Evolutionary conservation across 441 rosid species (phyloP), one percentile per base, ranked within the genome.

Genomic region (Hura crepitans): DNA sequence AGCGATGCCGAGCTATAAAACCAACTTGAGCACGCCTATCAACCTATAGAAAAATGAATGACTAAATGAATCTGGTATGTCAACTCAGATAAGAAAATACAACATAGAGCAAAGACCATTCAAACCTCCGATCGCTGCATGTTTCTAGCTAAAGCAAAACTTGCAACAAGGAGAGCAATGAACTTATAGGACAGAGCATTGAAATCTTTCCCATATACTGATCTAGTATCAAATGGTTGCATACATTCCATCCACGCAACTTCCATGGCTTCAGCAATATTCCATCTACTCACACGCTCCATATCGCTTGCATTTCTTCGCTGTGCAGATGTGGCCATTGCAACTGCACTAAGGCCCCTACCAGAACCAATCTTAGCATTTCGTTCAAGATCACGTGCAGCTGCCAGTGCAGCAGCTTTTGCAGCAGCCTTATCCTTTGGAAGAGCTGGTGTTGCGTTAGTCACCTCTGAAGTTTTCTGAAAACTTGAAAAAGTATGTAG

Each of bases 241-340:
- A 96, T 81, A 80, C 99, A 96, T 86, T 96, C 99, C 93, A 89
- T 83, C 99, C 99, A 96, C 45, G 98, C 99, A 80, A 91, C 87
- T 35, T 87, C 90, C 99, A 96, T 96, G 74, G 99, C 97, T 86
- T 96, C 99, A 72, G 95, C 83, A 75, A 66, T 80, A 81, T 81
- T 96, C 99, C 99, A 96, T 83, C 97, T 88, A 73, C 72, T 83
- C 75, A 91, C 96, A 73, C 99, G 98, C 81, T 87, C 99, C 86
- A 83, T 79, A 83, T 96, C 99, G 81, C 93, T 73, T 65, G 84
- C 81, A 85, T 82, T 89, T 79, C 99, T 86, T 75, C 98, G 85
- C 78, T 96, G 98, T 0, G 92, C 96, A 83, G 99, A 96, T 58
- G 99, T 96, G 73, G 99, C 99, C 99, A 93, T 93, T 50, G 99